Conservation (phyloP, 495 filamentous ascomycete species). For the Aspergillus egyptiacus region DNA sequence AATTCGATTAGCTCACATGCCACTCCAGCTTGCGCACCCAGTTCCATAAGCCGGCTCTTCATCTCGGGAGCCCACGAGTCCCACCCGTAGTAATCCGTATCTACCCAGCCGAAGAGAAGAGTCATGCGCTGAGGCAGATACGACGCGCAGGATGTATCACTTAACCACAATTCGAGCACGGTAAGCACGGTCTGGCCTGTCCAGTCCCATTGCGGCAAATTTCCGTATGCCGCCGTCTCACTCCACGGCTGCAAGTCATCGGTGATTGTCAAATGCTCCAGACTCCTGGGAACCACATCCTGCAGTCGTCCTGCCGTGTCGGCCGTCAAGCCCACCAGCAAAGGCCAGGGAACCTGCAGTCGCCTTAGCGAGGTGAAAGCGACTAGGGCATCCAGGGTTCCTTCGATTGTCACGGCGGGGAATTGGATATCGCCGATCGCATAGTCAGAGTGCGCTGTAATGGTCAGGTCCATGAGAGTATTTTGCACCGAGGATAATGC, state of each 20-base stretch:
- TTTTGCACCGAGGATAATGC: slow-evolving; percentile 14
- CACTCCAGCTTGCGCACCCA: no score
- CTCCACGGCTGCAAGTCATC: slow-evolving; percentile 11
- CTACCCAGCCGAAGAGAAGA: no score
- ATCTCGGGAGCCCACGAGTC: no score
- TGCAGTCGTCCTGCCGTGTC: slow-evolving; percentile 13
- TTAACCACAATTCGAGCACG: not conserved
- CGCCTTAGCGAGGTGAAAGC: slow-evolving; percentile 7
- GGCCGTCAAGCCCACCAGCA: slow-evolving; percentile 13
- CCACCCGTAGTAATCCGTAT: no score
- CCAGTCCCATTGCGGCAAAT: not conserved
- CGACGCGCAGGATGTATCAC: no score
- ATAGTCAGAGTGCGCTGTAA: slow-evolving; percentile 9
- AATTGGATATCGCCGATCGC: not conserved
- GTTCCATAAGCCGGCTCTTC: no score
- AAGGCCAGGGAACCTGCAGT: slow-evolving; percentile 15
- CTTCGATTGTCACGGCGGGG: slow-evolving; percentile 9
- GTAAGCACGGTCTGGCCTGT: not conserved
- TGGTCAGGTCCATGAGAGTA: slow-evolving; percentile 16
- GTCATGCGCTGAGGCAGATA: no score
- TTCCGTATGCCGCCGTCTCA: no score
- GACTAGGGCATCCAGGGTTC: slow-evolving; percentile 14
- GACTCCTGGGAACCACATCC: slow-evolving; percentile 12
- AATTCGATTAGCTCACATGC: no score
- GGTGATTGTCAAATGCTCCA: slow-evolving; percentile 15